Conservation (phyloP, 2,329 filamentous ascomycete genomes). For the Neonectria sp. region DNA sequence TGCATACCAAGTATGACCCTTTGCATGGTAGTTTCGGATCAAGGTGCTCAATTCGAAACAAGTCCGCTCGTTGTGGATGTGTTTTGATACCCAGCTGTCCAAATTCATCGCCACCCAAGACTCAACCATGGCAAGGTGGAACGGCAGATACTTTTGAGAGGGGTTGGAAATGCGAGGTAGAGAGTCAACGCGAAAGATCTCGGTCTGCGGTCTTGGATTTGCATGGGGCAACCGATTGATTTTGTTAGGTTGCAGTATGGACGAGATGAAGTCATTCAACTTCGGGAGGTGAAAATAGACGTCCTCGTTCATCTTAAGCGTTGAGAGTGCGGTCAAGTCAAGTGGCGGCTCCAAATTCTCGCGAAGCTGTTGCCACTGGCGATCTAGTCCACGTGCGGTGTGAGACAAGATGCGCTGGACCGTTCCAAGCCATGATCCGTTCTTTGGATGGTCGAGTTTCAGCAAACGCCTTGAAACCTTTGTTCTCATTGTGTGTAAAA, state of each 20-base stretch:
- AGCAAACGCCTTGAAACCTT: conserved; percentile 30
- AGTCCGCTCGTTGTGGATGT: conserved; percentile 39
- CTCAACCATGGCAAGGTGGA: conserved; percentile 60
- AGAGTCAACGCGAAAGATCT: background rate
- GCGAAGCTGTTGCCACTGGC: conserved; percentile 19
- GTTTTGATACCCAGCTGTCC: conserved; percentile 53
- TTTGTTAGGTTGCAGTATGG: background rate
- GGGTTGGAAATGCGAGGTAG: conserved; percentile 1
- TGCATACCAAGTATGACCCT: conserved; percentile 52
- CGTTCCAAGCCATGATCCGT: conserved; percentile 17
- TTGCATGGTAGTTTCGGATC: conserved; percentile 54
- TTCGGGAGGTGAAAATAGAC: conserved; percentile 15
- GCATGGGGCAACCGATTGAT: background rate
- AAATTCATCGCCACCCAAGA: conserved; percentile 63
- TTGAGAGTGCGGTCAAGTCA: background rate
- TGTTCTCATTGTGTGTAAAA: conserved; percentile 27
- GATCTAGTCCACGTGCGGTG: background rate
- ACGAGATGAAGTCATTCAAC: conserved; percentile 28
- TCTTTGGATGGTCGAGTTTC: conserved; percentile 19
- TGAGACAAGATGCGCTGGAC: conserved; percentile 10
- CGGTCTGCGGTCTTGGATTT: conserved; percentile 20
- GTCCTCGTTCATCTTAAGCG: conserved; percentile 14
- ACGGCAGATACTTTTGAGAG: background rate
- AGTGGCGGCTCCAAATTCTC: background rate
- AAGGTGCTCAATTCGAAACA: conserved; percentile 49